Percentiles rank a stretch among this genome's conserved stretches.
phyloP scores from a whole-genome alignment of 176 grass and related monocot species.

The Cenchrus americanus region DNA sequence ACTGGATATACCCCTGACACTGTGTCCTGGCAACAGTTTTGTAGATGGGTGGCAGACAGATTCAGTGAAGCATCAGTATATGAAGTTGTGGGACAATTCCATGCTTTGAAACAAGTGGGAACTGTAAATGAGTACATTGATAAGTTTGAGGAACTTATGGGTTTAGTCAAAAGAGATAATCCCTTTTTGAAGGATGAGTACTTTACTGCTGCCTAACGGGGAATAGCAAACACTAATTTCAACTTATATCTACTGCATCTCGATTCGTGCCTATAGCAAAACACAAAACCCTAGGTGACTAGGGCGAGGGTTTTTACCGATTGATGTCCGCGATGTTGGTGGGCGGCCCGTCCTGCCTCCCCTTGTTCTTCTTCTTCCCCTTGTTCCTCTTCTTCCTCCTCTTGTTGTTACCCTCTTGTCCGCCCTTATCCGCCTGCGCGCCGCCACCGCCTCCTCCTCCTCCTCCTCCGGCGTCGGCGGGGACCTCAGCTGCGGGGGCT shows the following conservation, averaged over 20 bases:
- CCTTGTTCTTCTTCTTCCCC: slow-evolving; percentile 41
- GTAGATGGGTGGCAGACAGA: too few species aligned
- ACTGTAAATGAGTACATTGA: too few species aligned
- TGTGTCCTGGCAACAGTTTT: too few species aligned
- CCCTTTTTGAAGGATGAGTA: too few species aligned
- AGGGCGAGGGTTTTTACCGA: slow-evolving; percentile 44
- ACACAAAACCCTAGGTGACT: slow-evolving; percentile 46
- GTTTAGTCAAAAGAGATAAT: too few species aligned
- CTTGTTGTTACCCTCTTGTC: slow-evolving; percentile 36
- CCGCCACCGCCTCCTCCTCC: not conserved
- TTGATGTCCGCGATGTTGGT: slow-evolving; percentile 77
- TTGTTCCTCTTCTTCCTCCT: slow-evolving; percentile 49
- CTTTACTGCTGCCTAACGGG: not conserved
- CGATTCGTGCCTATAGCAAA: not conserved
- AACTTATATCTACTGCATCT: not conserved
- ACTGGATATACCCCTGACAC: too few species aligned
- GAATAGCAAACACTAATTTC: not conserved
- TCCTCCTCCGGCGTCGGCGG: not conserved
- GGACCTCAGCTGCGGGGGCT: slow-evolving; percentile 11
- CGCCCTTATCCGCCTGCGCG: slow-evolving; percentile 31
- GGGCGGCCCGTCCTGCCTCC: slow-evolving; percentile 45
- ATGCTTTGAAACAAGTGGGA: too few species aligned
- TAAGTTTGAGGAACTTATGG: too few species aligned
- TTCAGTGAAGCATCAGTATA: too few species aligned
- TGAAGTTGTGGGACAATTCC: too few species aligned